Conservation (phyloP, 1,139 yeast genomes). For the Chernovozyma aurita region DNA sequence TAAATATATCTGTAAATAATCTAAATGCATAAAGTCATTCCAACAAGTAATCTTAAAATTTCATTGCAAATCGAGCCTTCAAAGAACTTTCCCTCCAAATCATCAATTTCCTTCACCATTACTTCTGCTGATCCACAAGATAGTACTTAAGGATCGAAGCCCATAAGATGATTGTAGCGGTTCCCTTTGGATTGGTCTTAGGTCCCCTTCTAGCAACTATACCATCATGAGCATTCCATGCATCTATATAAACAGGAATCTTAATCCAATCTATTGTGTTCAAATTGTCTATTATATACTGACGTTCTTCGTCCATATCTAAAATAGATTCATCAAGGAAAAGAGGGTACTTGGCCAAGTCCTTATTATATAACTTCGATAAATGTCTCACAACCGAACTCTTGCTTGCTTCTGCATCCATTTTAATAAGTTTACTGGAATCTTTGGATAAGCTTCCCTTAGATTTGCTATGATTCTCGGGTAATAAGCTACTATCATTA, state of each 20-base stretch:
- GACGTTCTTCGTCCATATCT: constrained; percentile 39
- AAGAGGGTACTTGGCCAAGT: constrained; percentile 23
- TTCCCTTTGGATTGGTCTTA: constrained; percentile 47
- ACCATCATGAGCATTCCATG: constrained; percentile 70
- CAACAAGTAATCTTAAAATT: too few relatives aligned
- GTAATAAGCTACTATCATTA: too few relatives aligned
- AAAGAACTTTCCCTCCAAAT: too few relatives aligned
- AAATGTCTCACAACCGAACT: constrained; percentile 16
- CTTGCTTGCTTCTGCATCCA: constrained; percentile 26
- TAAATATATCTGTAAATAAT: too few relatives aligned
- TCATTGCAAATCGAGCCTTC: too few relatives aligned
- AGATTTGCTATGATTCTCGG: background rate
- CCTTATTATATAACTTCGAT: constrained; percentile 14
- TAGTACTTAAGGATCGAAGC: constrained; percentile 39
- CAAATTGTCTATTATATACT: constrained; percentile 43
- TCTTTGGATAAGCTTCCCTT: too few relatives aligned
- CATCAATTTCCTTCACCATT: too few relatives aligned
- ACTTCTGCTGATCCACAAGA: too few relatives aligned
- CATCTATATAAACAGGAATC: constrained; percentile 59
- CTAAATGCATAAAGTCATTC: too few relatives aligned
- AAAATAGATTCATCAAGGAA: constrained; percentile 25
- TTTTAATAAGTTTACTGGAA: constrained; percentile 10
- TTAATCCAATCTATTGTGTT: constrained; percentile 61
- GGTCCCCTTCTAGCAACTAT: constrained; percentile 67
- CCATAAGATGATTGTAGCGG: constrained; percentile 52